These are phyloP conservation scores for Curvularia spicifera DNA, from an alignment of 2,329 filamentous ascomycete species.

Conservation along the genomic window DNA sequence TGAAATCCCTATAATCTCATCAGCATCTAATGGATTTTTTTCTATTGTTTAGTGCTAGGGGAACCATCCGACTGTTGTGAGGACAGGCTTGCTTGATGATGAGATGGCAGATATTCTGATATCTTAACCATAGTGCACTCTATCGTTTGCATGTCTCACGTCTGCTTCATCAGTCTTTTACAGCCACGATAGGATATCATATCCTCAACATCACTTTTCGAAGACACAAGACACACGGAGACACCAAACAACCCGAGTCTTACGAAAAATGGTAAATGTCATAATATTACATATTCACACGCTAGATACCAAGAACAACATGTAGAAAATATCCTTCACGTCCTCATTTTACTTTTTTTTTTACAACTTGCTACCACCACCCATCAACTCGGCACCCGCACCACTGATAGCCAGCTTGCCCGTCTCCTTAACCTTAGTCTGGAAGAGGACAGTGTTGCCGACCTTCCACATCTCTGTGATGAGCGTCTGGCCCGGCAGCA, in stretches of 20 bases:
- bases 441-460: conserved; percentile 78
- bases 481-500: conserved; percentile 85
- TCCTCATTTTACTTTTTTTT: not conserved
- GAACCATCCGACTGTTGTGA: no score
- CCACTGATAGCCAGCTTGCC: conserved; percentile 86
- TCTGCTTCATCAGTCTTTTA: not conserved
- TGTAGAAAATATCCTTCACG: not conserved
- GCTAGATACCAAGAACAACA: not conserved
- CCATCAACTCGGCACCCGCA: conserved; percentile 77
- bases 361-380: conserved; percentile 52
- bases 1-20: no score
- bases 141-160: no score
- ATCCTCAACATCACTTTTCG: not conserved
- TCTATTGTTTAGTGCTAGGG: no score
- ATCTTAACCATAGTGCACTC: no score
- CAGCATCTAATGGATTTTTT: no score
- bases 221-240: not conserved
- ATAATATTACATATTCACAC: conserved; percentile 13
- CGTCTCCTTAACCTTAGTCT: conserved; percentile 89
- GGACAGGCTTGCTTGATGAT: no score
- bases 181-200: not conserved
- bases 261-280: not conserved
- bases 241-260: not conserved
- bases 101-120: no score
- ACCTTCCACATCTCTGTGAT: conserved; percentile 96